Base-by-base conservation (phyloP, 169 alveolate genomes). In the Eimeria brunetti region DNA sequence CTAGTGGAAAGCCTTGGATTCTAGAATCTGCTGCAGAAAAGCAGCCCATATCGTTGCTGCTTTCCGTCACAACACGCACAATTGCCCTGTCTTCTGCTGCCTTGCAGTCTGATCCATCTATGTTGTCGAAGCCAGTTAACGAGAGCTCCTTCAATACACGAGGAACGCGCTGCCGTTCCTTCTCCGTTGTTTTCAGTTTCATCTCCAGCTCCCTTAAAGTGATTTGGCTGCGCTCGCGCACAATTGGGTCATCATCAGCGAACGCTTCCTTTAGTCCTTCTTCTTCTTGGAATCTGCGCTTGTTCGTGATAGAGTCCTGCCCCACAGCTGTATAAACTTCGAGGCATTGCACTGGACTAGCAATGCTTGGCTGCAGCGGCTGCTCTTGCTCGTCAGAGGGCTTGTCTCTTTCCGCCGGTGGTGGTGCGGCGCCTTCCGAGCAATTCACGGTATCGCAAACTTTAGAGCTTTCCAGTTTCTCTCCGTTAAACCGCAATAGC, bases 221-320 rank as follows among this genome's bases (percentile, higher is more conserved):
- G 18, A 86, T n/a, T 41, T 62, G 92, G 62, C 92, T 86, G 92
- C 92, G 92, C 64, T 62, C 81, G n/a, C 81, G 92, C 92, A 86
- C 92, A 51, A 64, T 62, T 41, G 81, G 92, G 27, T 86, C 92
- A 18, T 64, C 81, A 3, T 62, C 83, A 20, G 60, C 92, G 24
- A 85, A 85, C 30, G 81, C 92, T 58, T 69, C 83, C 81, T 38
- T 24, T 16, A 86, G 67, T 12, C 41, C 46, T 36, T 46, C 92
- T 38, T 86, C 92, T 53, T 86, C 92, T 86, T 62, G 46, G n/a
- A 36, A 86, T 30, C 44, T 58, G 49, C 81, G 60, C 33, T 44
- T 58, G 30, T 62, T 86, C 64, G 58, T 86, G 41, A 44, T 41
- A 36, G 83, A 86, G 18, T 86, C 64, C 62, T 86, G 83, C 62